Evolutionary conservation across 768 basidiomycete species (phyloP).

Genomic region (Fomitopsis pulvina): DNA sequence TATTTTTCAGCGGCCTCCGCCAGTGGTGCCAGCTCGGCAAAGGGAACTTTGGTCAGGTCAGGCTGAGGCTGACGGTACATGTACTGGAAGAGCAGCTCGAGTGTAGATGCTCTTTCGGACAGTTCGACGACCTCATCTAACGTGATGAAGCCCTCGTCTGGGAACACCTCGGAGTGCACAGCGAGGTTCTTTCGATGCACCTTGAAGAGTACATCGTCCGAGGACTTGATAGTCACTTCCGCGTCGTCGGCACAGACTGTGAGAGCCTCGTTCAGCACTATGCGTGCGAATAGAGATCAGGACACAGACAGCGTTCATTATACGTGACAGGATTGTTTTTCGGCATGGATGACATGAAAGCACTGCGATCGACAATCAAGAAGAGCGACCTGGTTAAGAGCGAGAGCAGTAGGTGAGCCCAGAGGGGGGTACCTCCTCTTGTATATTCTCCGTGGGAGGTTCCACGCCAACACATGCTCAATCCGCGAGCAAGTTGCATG

Average conservation of each 20-base stretch:
- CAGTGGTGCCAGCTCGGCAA: not conserved
- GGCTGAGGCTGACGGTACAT: conserved; percentile 3
- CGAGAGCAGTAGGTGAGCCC: too few relatives aligned
- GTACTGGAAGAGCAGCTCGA: conserved; percentile 3
- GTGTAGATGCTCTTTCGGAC: not conserved
- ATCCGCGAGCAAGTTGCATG: too few relatives aligned
- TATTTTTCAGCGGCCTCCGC: conserved; percentile 2
- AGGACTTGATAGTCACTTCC: not conserved
- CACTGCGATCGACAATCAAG: too few relatives aligned
- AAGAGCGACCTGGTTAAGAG: too few relatives aligned
- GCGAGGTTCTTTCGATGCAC: not conserved
- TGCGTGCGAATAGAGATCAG: not conserved
- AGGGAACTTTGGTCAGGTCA: not conserved
- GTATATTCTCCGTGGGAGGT: too few relatives aligned
- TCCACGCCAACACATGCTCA: too few relatives aligned
- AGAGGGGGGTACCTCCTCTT: too few relatives aligned
- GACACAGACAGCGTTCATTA: not conserved
- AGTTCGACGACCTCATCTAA: not conserved
- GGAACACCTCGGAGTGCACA: not conserved
- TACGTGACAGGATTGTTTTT: not conserved
- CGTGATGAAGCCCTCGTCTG: not conserved
- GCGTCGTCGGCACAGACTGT: not conserved
- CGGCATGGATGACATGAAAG: too few relatives aligned
- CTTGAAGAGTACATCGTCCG: not conserved
- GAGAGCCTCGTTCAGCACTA: not conserved